Conservation (phyloP, 2,329 filamentous ascomycete genomes). For the Xylariomycetidae sp. region DNA sequence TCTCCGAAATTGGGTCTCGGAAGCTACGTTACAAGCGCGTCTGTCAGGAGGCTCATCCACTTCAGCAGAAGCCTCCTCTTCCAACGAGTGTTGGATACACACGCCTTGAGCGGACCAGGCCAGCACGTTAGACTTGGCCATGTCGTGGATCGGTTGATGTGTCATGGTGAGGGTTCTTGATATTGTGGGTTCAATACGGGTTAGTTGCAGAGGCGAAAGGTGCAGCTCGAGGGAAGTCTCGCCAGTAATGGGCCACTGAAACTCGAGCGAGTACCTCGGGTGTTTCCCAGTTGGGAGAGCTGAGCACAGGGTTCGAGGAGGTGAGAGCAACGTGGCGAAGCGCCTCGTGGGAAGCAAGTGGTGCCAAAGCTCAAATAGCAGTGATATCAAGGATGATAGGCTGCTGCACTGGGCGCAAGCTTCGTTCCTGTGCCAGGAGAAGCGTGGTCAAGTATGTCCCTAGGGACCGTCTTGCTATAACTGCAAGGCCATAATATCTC, state of each 20-base stretch:
- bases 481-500: conserved; percentile 21
- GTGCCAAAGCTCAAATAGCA: no score
- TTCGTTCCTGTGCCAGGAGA: conserved; percentile 19
- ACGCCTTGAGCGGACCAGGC: conserved; percentile 39
- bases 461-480: conserved; percentile 37
- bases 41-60: conserved; percentile 83
- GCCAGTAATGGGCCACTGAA: no score
- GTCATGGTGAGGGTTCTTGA: conserved; percentile 25
- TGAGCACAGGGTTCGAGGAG: no score
- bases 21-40: conserved; percentile 22
- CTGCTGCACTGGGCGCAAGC: conserved; percentile 16
- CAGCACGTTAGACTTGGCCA: conserved; percentile 36
- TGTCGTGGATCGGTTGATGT: conserved; percentile 30
- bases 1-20: conserved; percentile 38
- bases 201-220: not conserved
- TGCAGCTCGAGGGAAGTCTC: no score
- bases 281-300: no score
- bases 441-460: conserved; percentile 28
- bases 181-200: not conserved
- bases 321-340: no score
- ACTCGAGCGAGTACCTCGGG: no score
- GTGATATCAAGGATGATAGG: no score
- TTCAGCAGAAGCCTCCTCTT: conserved; percentile 65
- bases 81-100: conserved; percentile 36
- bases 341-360: no score